Evolutionary conservation across 176 grass and related monocot genomes (phyloP), one percentile per base, ranked within the genome.

Genomic region (Ananas comosus): DNA sequence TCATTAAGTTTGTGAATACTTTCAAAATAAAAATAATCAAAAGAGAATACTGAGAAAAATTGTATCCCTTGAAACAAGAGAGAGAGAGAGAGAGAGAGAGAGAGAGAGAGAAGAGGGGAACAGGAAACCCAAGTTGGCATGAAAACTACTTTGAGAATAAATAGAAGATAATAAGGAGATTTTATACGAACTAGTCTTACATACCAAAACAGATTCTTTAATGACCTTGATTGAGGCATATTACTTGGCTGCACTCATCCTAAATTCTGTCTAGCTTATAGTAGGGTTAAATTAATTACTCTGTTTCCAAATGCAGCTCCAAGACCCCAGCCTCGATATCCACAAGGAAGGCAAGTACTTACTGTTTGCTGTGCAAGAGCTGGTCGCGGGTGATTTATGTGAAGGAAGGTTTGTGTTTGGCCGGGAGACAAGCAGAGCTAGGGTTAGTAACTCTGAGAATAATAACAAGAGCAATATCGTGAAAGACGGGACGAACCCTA

Each of bases 341-440:
- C 93, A 92, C 81, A 97, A 97, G 74, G 93, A 92, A 77, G 89
- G 93, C 53, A 97, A 88, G 66, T 85, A 88, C 79, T 83, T 97
- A 66, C 77, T 97, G 58, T 83, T 85, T 33, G 89, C 93, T 0
- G 77, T 86, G n/a, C 89, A 97, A 17, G 93, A 97, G 80, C 76
- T 97, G n/a, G 86, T 88, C 2, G 84, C 89, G 14, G 89, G 89
- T 11, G 93, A 97, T 77, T 74, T 92, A 25, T 97, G 94, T 25
- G 94, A 97, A 85, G 94, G 94, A 22, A 80, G 80, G n/a, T 92
- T 97, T 52, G 89, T 97, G 65, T 97, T 97, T 12, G 89, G 94
- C n/a, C 77, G 89, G 2, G 84, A 97, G 69, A 88, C 82, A 51
- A 82, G 48, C 66, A 76, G 77, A 53, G 71, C 74, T 1, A 75